Base-by-base conservation (phyloP, 202 grass and related monocot genomes). In the Dendrocalamus latiflorus region DNA sequence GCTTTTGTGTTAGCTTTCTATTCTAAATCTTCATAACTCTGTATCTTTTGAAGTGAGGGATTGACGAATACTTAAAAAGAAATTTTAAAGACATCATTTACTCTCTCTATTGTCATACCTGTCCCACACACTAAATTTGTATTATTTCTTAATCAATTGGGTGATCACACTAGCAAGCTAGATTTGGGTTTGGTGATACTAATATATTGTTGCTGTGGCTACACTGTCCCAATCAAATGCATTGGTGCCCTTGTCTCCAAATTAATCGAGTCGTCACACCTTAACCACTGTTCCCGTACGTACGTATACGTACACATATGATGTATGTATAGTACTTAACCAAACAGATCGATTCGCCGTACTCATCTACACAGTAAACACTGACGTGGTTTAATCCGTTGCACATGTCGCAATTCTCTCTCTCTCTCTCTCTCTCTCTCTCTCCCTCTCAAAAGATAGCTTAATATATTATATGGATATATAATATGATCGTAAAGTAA, bases 171-270 rank as follows among this genome's bases (percentile, higher is more conserved):
- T n/a, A n/a, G n/a, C n/a, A n/a, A n/a, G n/a, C n/a, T n/a, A 77
- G 39, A 80, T 53, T 75, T 85, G 63, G 36, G 38, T 84, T 85
- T 54, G 61, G 81, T 73, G 60, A 25, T 44, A 48, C 42, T 75
- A 22, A n/a, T 24, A 20, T n/a, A n/a, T n/a, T n/a, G 20, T 22
- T 74, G 63, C 62, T 55, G 71, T 66, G 63, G 77, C 63, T 42
- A 48, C 54, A 70, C 64, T 41, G 72, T 85, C 87, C 49, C 83
- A 1, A 81, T 89, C 87, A 59, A 42, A 24, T 81, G 42, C n/a
- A 6, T 1, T 7, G 41, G 71, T 39, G 68, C 33, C 59, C 43
- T 81, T 20, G 0, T 38, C 75, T 30, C 69, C 25, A 71, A 70
- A 48, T 81, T 76, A 84, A 82, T 75, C 18, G 50, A 42, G n/a